Evolutionary conservation across 2,329 filamentous ascomycete genomes (phyloP).

Genomic region (Ophiostoma perfectum): DNA sequence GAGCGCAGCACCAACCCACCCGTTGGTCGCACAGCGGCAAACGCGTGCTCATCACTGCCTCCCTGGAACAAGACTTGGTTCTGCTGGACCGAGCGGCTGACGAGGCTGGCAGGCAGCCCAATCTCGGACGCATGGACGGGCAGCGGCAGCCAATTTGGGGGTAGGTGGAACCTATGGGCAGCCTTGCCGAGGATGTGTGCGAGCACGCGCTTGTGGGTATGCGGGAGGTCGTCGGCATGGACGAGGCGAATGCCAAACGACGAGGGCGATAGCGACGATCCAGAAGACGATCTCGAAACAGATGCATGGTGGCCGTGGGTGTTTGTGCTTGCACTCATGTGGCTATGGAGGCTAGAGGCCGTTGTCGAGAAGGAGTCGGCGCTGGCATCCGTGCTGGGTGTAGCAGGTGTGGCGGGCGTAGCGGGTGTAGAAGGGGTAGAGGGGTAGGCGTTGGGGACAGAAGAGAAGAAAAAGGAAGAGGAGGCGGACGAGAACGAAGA

Average conservation of each 20-base stretch:
- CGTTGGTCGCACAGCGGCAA: too few relatives aligned
- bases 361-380: neutral
- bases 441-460: neutral
- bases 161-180: constrained; percentile 44
- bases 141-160: constrained; percentile 42
- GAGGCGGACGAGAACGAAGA: neutral
- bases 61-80: constrained; percentile 58
- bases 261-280: constrained; percentile 32
- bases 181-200: constrained; percentile 48
- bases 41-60: constrained; percentile 37
- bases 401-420: neutral
- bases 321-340: constrained; percentile 4
- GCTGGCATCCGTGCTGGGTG: neutral
- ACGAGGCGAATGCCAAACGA: constrained; percentile 47
- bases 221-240: constrained; percentile 42
- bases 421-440: neutral
- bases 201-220: constrained; percentile 45
- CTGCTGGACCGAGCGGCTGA: constrained; percentile 53
- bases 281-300: neutral
- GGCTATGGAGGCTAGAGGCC: neutral
- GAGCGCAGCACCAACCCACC: constrained; percentile 49
- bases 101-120: constrained; percentile 47
- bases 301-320: neutral
- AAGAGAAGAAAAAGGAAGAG: neutral
- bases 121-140: constrained; percentile 41